Conservation (phyloP, 139 green algal species). For the Chloropicon primus region DNA sequence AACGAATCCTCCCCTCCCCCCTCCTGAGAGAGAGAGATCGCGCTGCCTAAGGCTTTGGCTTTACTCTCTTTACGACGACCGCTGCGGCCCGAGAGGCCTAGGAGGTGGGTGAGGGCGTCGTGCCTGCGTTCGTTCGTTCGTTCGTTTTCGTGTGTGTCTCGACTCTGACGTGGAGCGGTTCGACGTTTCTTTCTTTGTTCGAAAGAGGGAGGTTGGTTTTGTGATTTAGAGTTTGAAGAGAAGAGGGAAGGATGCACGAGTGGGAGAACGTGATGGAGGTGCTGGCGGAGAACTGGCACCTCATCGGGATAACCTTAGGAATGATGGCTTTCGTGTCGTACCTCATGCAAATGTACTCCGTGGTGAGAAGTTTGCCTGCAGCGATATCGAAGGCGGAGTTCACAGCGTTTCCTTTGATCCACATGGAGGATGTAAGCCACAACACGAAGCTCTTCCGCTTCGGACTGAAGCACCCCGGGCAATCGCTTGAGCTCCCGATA, state of each 20-base stretch:
- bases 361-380: background rate
- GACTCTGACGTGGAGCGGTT: too few relatives aligned
- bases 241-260: background rate
- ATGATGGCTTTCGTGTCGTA: background rate
- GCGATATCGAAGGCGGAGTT: background rate
- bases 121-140: too few relatives aligned
- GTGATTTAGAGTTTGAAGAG: too few relatives aligned
- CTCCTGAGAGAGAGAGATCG: too few relatives aligned
- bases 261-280: background rate
- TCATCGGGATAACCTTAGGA: background rate
- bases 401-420: background rate
- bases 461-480: background rate
- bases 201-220: too few relatives aligned
- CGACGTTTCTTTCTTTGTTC: too few relatives aligned
- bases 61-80: too few relatives aligned
- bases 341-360: background rate
- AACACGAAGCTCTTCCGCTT: background rate
- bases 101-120: too few relatives aligned
- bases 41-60: too few relatives aligned
- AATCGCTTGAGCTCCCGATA: background rate
- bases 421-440: background rate
- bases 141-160: too few relatives aligned
- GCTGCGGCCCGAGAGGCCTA: too few relatives aligned
- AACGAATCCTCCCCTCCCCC: too few relatives aligned
- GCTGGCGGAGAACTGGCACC: background rate